Conservation (phyloP, 352 stramenopile genomes). For the Phytopythium mirpurense region DNA sequence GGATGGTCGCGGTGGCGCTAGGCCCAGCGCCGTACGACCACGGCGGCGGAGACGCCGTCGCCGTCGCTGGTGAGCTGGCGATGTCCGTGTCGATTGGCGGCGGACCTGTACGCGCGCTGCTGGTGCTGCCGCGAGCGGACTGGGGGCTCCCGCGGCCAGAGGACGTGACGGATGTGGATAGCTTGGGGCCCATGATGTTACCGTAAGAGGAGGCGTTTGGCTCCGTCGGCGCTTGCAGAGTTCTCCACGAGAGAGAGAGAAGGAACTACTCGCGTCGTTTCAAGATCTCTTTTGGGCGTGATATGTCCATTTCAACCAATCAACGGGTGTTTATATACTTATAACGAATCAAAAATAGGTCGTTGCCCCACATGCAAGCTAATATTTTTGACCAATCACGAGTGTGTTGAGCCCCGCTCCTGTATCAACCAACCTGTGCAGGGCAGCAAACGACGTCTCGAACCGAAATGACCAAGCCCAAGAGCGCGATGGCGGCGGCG, state of each 20-base stretch:
- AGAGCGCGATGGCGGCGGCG: conserved; percentile 8
- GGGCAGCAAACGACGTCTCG: no score
- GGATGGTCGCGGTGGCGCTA: conserved; percentile 38
- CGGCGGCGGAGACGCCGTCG: conserved; percentile 1
- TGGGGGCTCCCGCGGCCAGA: conserved; percentile 2
- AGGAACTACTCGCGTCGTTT: conserved; percentile 4
- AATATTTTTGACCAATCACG: conserved; percentile 3
- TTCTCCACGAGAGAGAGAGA: no score
- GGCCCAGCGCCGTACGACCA: conserved; percentile 16
- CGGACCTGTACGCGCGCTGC: not conserved
- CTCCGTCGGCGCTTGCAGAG: not conserved
- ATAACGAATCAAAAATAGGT: not conserved
- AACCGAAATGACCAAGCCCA: conserved; percentile 25
- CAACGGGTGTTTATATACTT: not conserved
- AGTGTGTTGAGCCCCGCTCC: no score
- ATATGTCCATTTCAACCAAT: conserved; percentile 13
- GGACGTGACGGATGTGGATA: conserved; percentile 34
- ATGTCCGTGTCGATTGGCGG: not conserved
- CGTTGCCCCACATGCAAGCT: no score
- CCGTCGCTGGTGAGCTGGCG: not conserved
- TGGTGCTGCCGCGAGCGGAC: not conserved
- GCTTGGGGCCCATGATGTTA: conserved; percentile 53
- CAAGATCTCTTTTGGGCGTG: no score
- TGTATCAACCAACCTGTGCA: no score
- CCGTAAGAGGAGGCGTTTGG: no score